Percentiles rank a stretch among this genome's conserved stretches.
These are phyloP conservation scores for Ascochyta viciae-villosae DNA, from an alignment of 2,329 filamentous ascomycete genomes.

Conservation along the genomic window DNA sequence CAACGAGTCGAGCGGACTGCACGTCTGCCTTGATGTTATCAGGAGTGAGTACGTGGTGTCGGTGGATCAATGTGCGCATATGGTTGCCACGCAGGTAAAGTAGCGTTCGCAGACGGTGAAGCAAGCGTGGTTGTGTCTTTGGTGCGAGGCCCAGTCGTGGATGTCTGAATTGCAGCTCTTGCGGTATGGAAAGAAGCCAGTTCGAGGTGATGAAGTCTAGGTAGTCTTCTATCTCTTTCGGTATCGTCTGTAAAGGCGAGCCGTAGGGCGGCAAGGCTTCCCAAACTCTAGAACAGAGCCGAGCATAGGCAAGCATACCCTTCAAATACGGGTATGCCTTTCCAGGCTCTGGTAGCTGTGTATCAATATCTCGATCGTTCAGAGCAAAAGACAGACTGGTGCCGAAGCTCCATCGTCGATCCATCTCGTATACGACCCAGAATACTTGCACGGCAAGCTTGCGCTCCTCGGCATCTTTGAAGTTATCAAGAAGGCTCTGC, in stretches of 20 bases:
- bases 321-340: constrained; percentile 26
- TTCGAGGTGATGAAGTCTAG: constrained; percentile 31
- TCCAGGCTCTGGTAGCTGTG: constrained; percentile 28
- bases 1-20: constrained; percentile 22
- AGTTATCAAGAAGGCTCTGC: constrained; percentile 27
- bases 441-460: constrained; percentile 26
- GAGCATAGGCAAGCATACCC: constrained; percentile 26
- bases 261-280: constrained; percentile 30
- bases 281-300: constrained; percentile 31
- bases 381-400: constrained; percentile 31
- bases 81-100: constrained; percentile 29
- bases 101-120: constrained; percentile 25
- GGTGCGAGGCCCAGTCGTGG: constrained; percentile 19
- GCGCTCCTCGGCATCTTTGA: constrained; percentile 19
- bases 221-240: constrained; percentile 31
- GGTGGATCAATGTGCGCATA: constrained; percentile 26
- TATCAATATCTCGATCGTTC: constrained; percentile 29
- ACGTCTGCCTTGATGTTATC: constrained; percentile 23
- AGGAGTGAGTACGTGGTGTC: constrained; percentile 29
- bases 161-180: constrained; percentile 26
- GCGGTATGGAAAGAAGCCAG: constrained; percentile 25
- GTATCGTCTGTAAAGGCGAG: constrained; percentile 24
- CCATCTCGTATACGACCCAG: constrained; percentile 31
- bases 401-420: constrained; percentile 32
- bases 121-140: constrained; percentile 19